Evolutionary conservation across 1,284 basidiomycete genomes (phyloP), one percentile per base, ranked within the genome.

Genomic region (Trichosporon sp.): DNA sequence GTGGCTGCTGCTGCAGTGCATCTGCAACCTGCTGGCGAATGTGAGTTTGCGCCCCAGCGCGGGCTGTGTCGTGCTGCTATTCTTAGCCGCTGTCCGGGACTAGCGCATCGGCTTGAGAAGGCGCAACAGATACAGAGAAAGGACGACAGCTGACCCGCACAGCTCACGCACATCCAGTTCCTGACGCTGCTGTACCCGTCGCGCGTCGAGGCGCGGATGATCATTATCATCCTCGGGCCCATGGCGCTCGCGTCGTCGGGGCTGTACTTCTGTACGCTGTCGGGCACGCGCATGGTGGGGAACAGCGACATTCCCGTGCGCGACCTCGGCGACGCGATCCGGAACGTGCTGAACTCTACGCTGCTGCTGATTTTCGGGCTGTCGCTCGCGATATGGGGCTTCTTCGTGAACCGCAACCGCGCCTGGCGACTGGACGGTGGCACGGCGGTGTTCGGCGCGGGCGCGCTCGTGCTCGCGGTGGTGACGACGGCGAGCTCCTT

Each of bases 151-250:
- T 68, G 62, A 67, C 35, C 4, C 65, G n/a, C 12, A 5, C 79
- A 97, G 92, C 91, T 94, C 70, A 97, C 96, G 0, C 95, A 99
- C 83, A 98, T 99, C 67, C 97, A 99, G 81, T 98, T 98, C 83
- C 86, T 99, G 68, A 97, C 96, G 2, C 87, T 99, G 5, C 87
- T 99, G 21, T 99, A 93, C 80, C 96, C 96, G 1, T 98, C 97
- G 4, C 85, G 87, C n/a, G 88, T 96, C 42, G 97, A 99, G 83
- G 90, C 89, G 3, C 86, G 91, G 25, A 88, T 99, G 64, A 96
- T 99, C 70, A 90, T 95, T 76, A 86, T 89, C 73, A 86, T 97
- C 42, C 88, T 98, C 12, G 93, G 92, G 6, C 96, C 96, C 0
- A 86, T 99, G 12, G 95, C 95, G 1, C 83, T 98, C 71, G 86